Conservation (phyloP, 106 monocot genomes). For the Dendrobium nobile region DNA sequence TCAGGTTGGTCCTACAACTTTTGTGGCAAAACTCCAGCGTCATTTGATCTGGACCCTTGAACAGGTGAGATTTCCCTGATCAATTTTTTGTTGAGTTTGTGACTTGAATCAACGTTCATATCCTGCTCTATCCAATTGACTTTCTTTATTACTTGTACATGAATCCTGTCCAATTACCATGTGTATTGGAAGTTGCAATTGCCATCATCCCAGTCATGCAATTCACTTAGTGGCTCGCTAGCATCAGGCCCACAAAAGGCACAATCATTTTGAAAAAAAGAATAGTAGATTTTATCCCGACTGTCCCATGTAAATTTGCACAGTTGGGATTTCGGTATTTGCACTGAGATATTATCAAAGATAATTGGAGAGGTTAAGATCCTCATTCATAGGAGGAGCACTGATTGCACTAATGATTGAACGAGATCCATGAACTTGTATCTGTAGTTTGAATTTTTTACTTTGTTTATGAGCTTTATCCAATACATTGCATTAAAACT, state of each 20-base stretch:
- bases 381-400: no score
- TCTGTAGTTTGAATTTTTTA: no score
- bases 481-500: no score
- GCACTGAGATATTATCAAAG: no score
- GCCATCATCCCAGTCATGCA: neutral
- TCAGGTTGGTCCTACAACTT: constrained; percentile 70
- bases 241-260: neutral
- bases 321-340: no score
- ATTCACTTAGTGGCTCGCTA: neutral
- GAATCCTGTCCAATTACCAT: neutral
- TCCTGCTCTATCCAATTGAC: neutral
- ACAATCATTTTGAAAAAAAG: neutral
- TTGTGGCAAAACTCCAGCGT: constrained; percentile 67
- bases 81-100: neutral
- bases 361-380: no score
- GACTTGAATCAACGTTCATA: neutral
- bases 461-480: no score
- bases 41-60: constrained; percentile 84
- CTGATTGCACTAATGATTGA: no score
- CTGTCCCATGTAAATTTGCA: no score
- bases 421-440: no score
- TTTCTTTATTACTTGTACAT: neutral
- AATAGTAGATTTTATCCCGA: no score
- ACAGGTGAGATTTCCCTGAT: constrained; percentile 37
- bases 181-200: neutral